Evolutionary conservation across 1,284 basidiomycete species (phyloP), one percentile per base, ranked within the genome.

Genomic region (Ganoderma boninense): DNA sequence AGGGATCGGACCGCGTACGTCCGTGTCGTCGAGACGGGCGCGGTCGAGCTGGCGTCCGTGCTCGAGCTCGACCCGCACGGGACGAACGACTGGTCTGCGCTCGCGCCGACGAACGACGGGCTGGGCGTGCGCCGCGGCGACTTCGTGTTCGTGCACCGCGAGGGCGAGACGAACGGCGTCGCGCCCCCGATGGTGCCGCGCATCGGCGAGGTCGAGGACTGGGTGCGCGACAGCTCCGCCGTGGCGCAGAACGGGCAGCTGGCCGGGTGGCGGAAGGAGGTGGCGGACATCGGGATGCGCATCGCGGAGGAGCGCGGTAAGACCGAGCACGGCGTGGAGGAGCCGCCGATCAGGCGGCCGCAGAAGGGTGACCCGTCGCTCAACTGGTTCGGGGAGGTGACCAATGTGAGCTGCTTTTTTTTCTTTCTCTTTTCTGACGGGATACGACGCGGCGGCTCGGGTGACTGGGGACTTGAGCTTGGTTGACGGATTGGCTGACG

Each of bases 21-120:
- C 65, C 83, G 86, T 13, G 87, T 89, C 75, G 79, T 83, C 40
- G 89, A 89, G 74, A 87, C 84, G n/a, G 82, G 82, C 42, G 79
- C 79, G 59, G 82, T 84, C 66, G 92, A 95, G 80, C 84, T 92
- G 18, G 94, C 92, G 6, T 95, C 96, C 49, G 87, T 95, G 18
- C 87, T 98, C 43, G 96, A 98, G 82, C 88, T 98, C 65, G 95
- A 97, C 79, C 91, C 94, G 7, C 92, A 94, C 75, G 95, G 95
- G 38, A 83, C 84, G 23, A 84, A 85, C 62, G 90, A 91, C 73
- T 80, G 82, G 73, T 81, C 82, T 61, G 81, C 81, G 13, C 77
- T 84, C 49, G 79, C 82, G 66, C 79, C 85, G 74, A 82, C 73
- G 73, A 82, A 73, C 44, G 90, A 92, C 56, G 89, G 89, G n/a